Percentiles rank a stretch among this genome's conserved stretches.
Evolutionary conservation across 2,329 filamentous ascomycete species (phyloP).

Genomic region (Didymella segeticola): DNA sequence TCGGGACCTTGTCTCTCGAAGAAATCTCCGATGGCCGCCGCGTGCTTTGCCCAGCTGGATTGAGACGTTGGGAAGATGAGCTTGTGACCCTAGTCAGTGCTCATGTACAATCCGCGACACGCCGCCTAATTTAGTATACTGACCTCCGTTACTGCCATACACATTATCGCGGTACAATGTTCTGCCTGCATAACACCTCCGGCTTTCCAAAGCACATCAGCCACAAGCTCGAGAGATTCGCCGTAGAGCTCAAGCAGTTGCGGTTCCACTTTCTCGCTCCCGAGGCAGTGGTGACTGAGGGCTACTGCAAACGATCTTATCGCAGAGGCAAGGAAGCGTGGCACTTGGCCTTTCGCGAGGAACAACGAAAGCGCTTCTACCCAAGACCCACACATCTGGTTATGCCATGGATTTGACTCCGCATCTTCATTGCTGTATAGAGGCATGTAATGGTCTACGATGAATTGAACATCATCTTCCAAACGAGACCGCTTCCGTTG

Average conservation of each 20-base stretch:
- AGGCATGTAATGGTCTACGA: background rate
- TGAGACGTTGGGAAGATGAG: background rate
- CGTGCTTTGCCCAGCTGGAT: background rate
- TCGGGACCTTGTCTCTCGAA: background rate
- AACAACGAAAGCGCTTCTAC: background rate
- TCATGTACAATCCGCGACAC: background rate
- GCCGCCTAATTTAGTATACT: too few relatives aligned
- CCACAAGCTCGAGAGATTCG: background rate
- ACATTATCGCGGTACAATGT: constrained; percentile 1
- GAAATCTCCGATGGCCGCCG: background rate
- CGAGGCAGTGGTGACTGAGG: background rate
- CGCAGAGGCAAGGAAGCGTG: background rate
- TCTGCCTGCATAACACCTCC: background rate
- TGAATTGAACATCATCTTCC: background rate
- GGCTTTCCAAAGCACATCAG: background rate
- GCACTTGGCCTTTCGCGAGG: background rate
- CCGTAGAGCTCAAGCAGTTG: background rate
- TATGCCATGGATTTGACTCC: background rate
- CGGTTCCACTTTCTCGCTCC: background rate
- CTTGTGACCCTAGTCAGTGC: background rate
- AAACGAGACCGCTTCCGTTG: background rate
- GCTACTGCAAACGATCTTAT: background rate
- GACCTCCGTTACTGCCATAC: background rate
- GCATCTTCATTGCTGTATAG: background rate
- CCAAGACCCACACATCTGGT: background rate